Evolutionary conservation across 2,329 filamentous ascomycete species (phyloP).

Genomic region (Mycosphaerelloides madeirae): DNA sequence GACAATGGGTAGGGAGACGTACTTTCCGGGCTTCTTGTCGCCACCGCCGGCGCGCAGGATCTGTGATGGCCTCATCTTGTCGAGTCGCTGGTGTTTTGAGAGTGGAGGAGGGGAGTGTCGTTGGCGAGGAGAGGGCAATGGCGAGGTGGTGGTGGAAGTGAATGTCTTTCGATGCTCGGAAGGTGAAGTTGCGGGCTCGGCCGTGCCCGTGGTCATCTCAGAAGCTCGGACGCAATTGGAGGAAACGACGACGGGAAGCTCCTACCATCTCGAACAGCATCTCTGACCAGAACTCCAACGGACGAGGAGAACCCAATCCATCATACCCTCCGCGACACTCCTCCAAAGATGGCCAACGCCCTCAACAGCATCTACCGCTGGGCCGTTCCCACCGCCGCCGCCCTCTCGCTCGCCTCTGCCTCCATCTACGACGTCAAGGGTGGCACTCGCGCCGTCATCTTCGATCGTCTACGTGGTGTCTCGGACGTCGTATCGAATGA

Average conservation of each 20-base stretch:
- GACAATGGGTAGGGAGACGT: slow-evolving; percentile 20
- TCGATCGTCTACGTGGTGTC: slow-evolving; percentile 87
- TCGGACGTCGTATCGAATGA: slow-evolving; percentile 91
- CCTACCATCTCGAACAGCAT: slow-evolving; percentile 5
- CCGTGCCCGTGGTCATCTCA: neutral
- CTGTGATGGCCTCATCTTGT: slow-evolving; percentile 36
- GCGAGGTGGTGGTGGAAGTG: too few relatives aligned
- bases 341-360: slow-evolving; percentile 39
- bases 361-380: slow-evolving; percentile 61
- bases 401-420: slow-evolving; percentile 63
- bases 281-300: neutral
- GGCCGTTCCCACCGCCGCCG: slow-evolving; percentile 70
- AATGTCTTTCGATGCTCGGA: neutral
- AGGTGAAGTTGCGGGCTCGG: neutral
- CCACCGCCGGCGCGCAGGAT: slow-evolving; percentile 35
- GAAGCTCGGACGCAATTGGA: too few relatives aligned
- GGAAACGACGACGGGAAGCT: neutral
- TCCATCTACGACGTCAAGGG: slow-evolving; percentile 97
- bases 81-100: slow-evolving; percentile 2
- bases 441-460: slow-evolving; percentile 92
- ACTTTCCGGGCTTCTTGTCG: slow-evolving; percentile 40
- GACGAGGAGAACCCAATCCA: neutral
- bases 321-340: neutral
- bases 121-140: slow-evolving; percentile 1
- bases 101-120: slow-evolving; percentile 1